phyloP scores from a whole-genome alignment of 1,284 basidiomycete genomes.

The Malassezia slooffiae region DNA sequence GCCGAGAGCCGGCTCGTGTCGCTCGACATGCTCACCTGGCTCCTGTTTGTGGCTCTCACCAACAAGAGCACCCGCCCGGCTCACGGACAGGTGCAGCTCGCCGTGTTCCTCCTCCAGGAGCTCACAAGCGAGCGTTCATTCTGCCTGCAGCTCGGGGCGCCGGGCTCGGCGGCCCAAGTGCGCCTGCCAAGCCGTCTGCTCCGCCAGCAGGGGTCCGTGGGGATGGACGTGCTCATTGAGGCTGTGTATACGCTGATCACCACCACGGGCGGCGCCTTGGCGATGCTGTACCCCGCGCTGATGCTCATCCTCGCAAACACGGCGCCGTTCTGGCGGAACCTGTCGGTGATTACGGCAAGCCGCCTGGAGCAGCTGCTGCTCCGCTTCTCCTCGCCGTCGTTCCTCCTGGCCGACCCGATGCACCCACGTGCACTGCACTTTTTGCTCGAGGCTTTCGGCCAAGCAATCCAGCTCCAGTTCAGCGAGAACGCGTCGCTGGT shows the following conservation, averaged over 20 bases:
- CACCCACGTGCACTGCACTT: constrained; percentile 84
- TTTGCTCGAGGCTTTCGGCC: constrained; percentile 83
- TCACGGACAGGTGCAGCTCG: constrained; percentile 74
- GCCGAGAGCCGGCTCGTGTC: constrained; percentile 22
- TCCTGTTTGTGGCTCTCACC: constrained; percentile 26
- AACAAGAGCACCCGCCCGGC: constrained; percentile 54
- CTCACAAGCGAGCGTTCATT: constrained; percentile 73
- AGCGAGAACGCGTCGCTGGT: constrained; percentile 71
- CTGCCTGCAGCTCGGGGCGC: constrained; percentile 48
- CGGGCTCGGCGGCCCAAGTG: constrained; percentile 21
- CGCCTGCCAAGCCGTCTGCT: constrained; percentile 18
- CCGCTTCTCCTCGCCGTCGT: constrained; percentile 75
- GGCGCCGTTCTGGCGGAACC: constrained; percentile 69
- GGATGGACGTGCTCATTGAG: constrained; percentile 49
- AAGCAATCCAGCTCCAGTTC: constrained; percentile 54
- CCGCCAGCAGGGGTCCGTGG: constrained; percentile 16
- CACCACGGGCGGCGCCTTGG: constrained; percentile 55
- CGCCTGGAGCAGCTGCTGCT: constrained; percentile 74
- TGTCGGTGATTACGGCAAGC: constrained; percentile 65
- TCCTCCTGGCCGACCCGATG: constrained; percentile 81
- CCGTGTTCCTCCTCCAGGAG: constrained; percentile 84
- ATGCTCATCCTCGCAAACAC: constrained; percentile 79
- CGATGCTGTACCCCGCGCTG: constrained; percentile 60
- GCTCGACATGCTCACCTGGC: constrained; percentile 17
- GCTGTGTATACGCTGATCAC: constrained; percentile 73